These are phyloP conservation scores for Colletotrichum graminicola DNA, from an alignment of 2,329 filamentous ascomycete genomes.

Conservation along the genomic window DNA sequence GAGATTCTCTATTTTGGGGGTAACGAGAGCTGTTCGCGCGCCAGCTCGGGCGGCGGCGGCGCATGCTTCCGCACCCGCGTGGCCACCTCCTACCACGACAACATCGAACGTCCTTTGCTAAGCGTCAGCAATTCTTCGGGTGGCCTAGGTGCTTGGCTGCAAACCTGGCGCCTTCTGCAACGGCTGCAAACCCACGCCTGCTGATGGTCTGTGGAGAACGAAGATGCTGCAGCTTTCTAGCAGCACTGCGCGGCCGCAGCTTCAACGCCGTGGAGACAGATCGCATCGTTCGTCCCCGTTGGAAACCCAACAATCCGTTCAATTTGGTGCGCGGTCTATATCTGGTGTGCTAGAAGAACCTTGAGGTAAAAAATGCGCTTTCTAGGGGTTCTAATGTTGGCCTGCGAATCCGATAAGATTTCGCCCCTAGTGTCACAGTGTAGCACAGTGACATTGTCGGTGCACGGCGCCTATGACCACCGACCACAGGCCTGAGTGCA, in stretches of 20 bases:
- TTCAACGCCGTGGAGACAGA: conserved; percentile 27
- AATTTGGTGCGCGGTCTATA: neutral
- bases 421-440: conserved; percentile 16
- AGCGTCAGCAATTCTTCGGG: conserved; percentile 17
- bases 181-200: conserved; percentile 49
- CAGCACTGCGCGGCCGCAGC: conserved; percentile 17
- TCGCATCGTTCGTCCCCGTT: conserved; percentile 10
- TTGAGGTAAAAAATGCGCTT: neutral
- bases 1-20: conserved; percentile 87
- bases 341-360: neutral
- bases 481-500: neutral
- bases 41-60: conserved; percentile 90
- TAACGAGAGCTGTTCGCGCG: conserved; percentile 89
- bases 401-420: neutral
- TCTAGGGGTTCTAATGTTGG: no score
- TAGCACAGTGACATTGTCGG: conserved; percentile 19
- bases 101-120: conserved; percentile 81
- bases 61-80: conserved; percentile 94
- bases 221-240: conserved; percentile 17
- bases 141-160: conserved; percentile 11
- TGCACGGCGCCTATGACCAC: conserved; percentile 9
- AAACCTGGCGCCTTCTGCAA: conserved; percentile 49
- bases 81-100: conserved; percentile 93
- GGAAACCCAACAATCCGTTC: neutral
- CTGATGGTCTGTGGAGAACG: conserved; percentile 4